Conservation (phyloP, 345 rosid species). For the Crucihimalaya himalaica region DNA sequence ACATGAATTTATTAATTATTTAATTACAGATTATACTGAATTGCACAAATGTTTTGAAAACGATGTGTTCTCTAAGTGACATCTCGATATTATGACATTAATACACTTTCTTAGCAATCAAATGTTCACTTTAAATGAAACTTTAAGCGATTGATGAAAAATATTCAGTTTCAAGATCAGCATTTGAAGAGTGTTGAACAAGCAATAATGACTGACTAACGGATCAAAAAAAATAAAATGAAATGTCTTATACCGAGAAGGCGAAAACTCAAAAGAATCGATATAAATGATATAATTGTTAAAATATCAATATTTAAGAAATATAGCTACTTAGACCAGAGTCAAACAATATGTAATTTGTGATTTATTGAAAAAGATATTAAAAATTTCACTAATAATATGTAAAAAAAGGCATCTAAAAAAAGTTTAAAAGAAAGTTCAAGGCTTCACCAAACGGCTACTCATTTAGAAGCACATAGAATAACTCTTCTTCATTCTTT, state of each 20-base stretch:
- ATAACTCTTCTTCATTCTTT: too few relatives aligned
- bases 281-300: neutral
- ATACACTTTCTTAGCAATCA: neutral
- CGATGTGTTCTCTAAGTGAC: neutral
- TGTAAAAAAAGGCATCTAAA: too few relatives aligned
- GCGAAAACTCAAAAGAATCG: neutral
- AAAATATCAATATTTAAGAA: neutral
- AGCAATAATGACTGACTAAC: neutral
- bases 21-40: neutral
- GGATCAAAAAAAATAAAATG: neutral
- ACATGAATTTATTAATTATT: neutral
- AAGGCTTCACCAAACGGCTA: too few relatives aligned
- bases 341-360: too few relatives aligned
- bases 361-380: too few relatives aligned
- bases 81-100: neutral
- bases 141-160: neutral
- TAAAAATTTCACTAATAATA: too few relatives aligned
- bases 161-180: neutral
- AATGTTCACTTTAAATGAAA: neutral
- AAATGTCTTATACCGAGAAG: neutral
- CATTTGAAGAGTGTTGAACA: neutral
- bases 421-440: too few relatives aligned
- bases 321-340: neutral
- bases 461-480: too few relatives aligned
- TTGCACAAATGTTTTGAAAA: neutral